Evolutionary conservation across 208 protist genomes (phyloP), one percentile per base, ranked within the genome.

Genomic region (Angomonas ambiguus): DNA sequence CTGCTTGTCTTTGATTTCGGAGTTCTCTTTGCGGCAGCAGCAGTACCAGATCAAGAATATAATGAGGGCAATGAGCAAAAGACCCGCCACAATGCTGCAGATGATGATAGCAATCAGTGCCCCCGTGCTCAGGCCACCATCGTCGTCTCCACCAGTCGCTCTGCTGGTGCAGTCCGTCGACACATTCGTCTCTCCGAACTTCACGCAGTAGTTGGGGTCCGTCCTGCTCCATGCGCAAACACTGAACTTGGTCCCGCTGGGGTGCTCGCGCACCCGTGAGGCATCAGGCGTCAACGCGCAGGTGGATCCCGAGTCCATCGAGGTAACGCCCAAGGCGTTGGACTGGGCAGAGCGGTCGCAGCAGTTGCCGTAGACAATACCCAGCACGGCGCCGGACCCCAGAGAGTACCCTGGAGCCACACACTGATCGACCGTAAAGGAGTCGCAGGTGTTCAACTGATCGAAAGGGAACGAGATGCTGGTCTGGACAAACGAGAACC

Each of bases 281-380:
- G 28, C 30, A 67, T 74, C 63, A 60, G 85, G 63, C 56, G 2
- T 13, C 69, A 87, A 62, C 55, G 48, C 56, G 70, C 83, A 90
- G 32, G 60, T 58, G 62, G 61, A 71, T 34, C 73, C 56, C 28
- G 32, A 42, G 41, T 42, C 56, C 49, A 59, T 73, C 20, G 67
- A 58, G 20, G 67, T 48, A 35, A 24, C 42, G 32, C 74, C 72
- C 2, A 45, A 6, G 27, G 41, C 13, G 61, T 42, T 4, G 22
- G 45, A 32, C 1, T 69, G 66, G 45, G 69, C 71, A 24, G 61
- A 67, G 27, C 60, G 27, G 69, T 76, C 69, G 67, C 84, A 91
- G 68, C 84, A 91, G 62, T 76, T 67, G 22, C 80, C 84, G 62
- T 74, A 64, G 32, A 87, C 79, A 32, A 82, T 67, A n/a, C 58